phyloP scores from a whole-genome alignment of 2,329 filamentous ascomycete species.

The Fragosphaeria purpurea region DNA sequence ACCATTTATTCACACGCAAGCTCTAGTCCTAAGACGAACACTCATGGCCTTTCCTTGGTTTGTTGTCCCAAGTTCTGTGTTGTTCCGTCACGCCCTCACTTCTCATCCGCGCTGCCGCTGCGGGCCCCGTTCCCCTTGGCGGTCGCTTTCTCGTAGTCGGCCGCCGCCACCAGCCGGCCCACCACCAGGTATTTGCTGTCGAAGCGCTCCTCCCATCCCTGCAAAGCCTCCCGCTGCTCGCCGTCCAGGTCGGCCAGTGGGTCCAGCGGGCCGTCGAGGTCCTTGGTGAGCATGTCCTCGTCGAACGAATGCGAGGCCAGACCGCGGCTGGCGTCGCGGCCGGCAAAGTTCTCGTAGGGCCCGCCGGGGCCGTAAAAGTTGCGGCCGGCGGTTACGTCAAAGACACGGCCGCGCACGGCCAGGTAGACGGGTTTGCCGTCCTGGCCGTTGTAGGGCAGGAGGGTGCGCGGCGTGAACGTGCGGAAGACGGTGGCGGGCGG shows the following conservation, averaged over 20 bases:
- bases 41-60: no score
- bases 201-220: slow-evolving; percentile 91
- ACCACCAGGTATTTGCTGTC: slow-evolving; percentile 92
- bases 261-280: slow-evolving; percentile 76
- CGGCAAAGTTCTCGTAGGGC: slow-evolving; percentile 93
- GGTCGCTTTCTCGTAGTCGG: slow-evolving; percentile 24
- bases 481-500: slow-evolving; percentile 52
- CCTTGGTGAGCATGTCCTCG: slow-evolving; percentile 86
- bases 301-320: slow-evolving; percentile 90
- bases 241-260: slow-evolving; percentile 58
- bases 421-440: slow-evolving; percentile 71
- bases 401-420: slow-evolving; percentile 82
- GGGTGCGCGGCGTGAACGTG: slow-evolving; percentile 65
- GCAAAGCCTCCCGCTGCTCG: slow-evolving; percentile 73
- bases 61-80: no score
- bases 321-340: slow-evolving; percentile 79
- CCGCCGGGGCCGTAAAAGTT: slow-evolving; percentile 96
- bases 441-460: slow-evolving; percentile 77
- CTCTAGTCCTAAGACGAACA: no score
- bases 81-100: no score
- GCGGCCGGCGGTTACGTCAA: slow-evolving; percentile 76
- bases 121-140: no score
- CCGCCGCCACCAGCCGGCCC: slow-evolving; percentile 61
- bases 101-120: no score
- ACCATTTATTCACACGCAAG: no score